A percentile compares a stretch with the other conserved stretches of the same genome.
Conservation (phyloP, 1,284 basidiomycete species). For the Ustilago xerochloae region DNA sequence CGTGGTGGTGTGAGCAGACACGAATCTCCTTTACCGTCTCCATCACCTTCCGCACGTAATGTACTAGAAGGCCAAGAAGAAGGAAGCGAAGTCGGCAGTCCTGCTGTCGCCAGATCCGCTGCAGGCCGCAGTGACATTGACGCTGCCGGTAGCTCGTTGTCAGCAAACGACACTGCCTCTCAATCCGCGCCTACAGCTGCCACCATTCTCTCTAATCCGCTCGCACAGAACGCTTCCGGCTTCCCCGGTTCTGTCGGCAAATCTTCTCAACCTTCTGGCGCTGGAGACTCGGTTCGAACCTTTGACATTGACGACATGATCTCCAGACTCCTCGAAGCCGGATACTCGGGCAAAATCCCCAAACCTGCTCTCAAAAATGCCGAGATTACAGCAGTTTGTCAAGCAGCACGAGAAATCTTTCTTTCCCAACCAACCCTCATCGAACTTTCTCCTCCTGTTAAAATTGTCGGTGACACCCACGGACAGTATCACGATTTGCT, state of each 20-base stretch:
- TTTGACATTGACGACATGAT: conserved; percentile 99
- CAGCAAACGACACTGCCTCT: conserved; percentile 34
- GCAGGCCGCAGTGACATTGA: conserved; percentile 14
- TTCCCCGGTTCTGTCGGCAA: conserved; percentile 38
- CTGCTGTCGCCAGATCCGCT: conserved; percentile 27
- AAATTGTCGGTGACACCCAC: conserved; percentile 99
- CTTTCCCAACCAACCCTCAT: conserved; percentile 96
- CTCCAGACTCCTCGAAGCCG: conserved; percentile 91
- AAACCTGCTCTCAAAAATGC: conserved; percentile 96
- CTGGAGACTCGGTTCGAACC: conserved; percentile 68
- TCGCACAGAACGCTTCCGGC: conserved; percentile 30
- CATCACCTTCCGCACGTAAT: conserved; percentile 54
- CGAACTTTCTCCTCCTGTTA: conserved; percentile 96
- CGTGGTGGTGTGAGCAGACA: conserved; percentile 61
- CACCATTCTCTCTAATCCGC: conserved; percentile 52
- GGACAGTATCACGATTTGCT: conserved; percentile 99
- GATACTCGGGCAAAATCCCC: conserved; percentile 96
- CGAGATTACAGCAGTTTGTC: conserved; percentile 94
- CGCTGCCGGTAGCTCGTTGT: conserved; percentile 4
- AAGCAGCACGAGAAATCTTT: conserved; percentile 96
- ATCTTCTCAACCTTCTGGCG: conserved; percentile 30
- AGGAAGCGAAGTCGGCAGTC: conserved; percentile 32
- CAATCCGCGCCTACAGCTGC: conserved; percentile 34
- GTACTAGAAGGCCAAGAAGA: conserved; percentile 37
- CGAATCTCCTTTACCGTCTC: conserved; percentile 60